Evolutionary conservation across 169 alveolate genomes (phyloP), one percentile per base, ranked within the genome.

Genomic region (Babesia bigemina): DNA sequence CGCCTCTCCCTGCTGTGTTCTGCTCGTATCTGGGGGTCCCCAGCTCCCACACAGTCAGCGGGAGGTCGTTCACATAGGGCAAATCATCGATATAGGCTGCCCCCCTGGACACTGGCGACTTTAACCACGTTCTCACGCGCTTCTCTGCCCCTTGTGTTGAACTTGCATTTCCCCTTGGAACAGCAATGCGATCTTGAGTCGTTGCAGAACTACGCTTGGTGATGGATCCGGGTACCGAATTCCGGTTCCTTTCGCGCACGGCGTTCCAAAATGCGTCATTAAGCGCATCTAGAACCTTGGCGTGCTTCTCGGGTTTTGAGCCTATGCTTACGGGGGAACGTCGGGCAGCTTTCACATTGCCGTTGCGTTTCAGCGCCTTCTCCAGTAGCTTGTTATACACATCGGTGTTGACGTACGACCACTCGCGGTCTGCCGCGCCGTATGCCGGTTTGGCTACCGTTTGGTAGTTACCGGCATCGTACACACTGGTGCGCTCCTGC

Each of bases 31-130:
- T 36, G 13, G 53, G 26, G 9, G 65, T 52, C 14, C 9, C 76
- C 65, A 53, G 57, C 53, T 67, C 76, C 76, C 76, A 67, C 48
- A 52, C 10, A 33, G 13, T 50, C 24, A 55, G 56, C 19, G 56
- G 55, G 42, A 9, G 53, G 33, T 28, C 76, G 12, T 33, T 33
- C 39, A 33, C 39, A 33, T 33, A 2, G 39, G 39, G 39, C 2
- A 33, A 33, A 6, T 33, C 39, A 2, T 33, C 39, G 39, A 33
- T 33, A 6, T 33, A 33, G 39, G 39, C 39, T 6, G 39, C 39
- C 2, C 39, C 39, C 6, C 39, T 2, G 39, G 39, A 33, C 2
- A 33, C 6, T 33, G 39, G 39, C 39, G 39, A 33, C 39, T 33
- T 6, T 33, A 33, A 33, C 39, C 39, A 33, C 6, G 10, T 33